Percentiles rank a stretch among this genome's conserved stretches.
Conservation (phyloP, 164 flowering plant species). For the Stephania japonica region DNA sequence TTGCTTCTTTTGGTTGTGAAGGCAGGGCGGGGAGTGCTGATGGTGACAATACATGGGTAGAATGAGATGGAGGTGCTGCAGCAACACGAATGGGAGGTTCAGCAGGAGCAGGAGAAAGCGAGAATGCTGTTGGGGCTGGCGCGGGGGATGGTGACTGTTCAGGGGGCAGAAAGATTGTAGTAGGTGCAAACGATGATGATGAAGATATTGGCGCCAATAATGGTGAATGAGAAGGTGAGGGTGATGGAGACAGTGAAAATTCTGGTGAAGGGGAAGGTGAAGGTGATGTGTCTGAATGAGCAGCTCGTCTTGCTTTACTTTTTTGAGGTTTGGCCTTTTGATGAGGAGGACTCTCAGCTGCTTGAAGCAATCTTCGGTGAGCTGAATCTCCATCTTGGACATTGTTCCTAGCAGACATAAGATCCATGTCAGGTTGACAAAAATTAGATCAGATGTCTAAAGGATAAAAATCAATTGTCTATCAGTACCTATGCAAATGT, state of each 20-base stretch:
- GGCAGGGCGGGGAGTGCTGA: slow-evolving; percentile 6
- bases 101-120: slow-evolving; percentile 9
- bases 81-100: background rate
- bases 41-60: slow-evolving; percentile 9
- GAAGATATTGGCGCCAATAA: slow-evolving; percentile 15
- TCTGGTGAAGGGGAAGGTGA: background rate
- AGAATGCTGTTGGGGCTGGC: background rate
- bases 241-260: background rate
- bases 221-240: slow-evolving; percentile 10
- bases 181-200: slow-evolving; percentile 21
- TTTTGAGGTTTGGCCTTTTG: background rate
- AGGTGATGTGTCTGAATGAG: background rate
- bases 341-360: background rate
- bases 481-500: background rate
- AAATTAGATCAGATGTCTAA: background rate
- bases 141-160: slow-evolving; percentile 8
- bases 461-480: background rate
- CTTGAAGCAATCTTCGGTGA: slow-evolving; percentile 16
- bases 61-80: slow-evolving; percentile 8
- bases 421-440: background rate
- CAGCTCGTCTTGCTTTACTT: background rate
- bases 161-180: slow-evolving; percentile 11
- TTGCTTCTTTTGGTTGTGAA: background rate
- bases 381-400: slow-evolving; percentile 17
- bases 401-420: slow-evolving; percentile 14